These are phyloP conservation scores for Crithidia fasciculata DNA, from an alignment of 208 protist species.

Conservation along the genomic window DNA sequence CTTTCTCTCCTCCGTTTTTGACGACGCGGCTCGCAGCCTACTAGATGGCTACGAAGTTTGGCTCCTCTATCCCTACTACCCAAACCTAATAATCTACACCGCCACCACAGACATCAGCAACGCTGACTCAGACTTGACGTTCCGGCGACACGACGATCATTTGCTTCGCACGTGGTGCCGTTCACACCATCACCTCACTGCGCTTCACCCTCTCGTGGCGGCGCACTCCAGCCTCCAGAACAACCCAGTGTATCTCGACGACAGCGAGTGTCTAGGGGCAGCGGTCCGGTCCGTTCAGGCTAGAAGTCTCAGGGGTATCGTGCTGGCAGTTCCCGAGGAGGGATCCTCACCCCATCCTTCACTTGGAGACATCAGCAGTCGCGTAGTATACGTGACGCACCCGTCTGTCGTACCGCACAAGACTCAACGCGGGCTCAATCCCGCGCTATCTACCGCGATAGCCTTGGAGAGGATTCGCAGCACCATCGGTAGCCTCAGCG, in stretches of 20 bases:
- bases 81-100: constrained; percentile 56
- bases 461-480: constrained; percentile 69
- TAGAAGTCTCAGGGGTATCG: constrained; percentile 49
- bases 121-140: constrained; percentile 19
- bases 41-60: constrained; percentile 61
- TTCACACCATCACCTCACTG: constrained; percentile 39
- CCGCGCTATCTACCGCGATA: constrained; percentile 65
- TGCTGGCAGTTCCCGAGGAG: constrained; percentile 74
- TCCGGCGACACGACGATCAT: constrained; percentile 51
- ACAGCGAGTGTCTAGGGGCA: constrained; percentile 32
- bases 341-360: constrained; percentile 56
- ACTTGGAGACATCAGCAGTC: constrained; percentile 29
- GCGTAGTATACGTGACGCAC: constrained; percentile 48
- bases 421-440: constrained; percentile 73
- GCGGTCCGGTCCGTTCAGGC: constrained; percentile 31
- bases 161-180: constrained; percentile 40
- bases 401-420: constrained; percentile 38
- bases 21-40: constrained; percentile 13
- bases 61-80: constrained; percentile 84
- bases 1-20: constrained; percentile 29
- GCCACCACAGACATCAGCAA: neutral
- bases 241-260: constrained; percentile 59
- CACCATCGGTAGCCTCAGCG: constrained; percentile 32
- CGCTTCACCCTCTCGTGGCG: constrained; percentile 44
- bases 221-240: constrained; percentile 35